A percentile compares a stretch with the other conserved stretches of the same genome.
These are phyloP conservation scores for Cryoendolithus antarcticus DNA, from an alignment of 2,329 filamentous ascomycete genomes.

Conservation along the genomic window DNA sequence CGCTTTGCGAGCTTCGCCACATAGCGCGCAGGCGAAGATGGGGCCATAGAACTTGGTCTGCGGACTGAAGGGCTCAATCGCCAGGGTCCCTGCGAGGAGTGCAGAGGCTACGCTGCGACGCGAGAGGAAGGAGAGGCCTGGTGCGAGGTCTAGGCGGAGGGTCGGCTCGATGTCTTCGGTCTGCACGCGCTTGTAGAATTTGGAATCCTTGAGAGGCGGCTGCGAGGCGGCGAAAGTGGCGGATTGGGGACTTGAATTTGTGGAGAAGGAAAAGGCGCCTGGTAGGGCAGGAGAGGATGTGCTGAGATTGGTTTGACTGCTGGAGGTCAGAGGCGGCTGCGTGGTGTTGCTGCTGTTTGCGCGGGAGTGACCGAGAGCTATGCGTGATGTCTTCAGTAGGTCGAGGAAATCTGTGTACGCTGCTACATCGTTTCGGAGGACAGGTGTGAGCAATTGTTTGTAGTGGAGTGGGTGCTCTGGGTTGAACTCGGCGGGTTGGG, in stretches of 20 bases:
- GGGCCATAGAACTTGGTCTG: conserved; percentile 41
- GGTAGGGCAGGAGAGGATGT: conserved; percentile 29
- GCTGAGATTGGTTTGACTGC: conserved; percentile 41
- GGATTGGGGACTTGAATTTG: conserved; percentile 15
- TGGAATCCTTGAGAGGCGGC: conserved; percentile 70
- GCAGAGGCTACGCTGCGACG: conserved; percentile 72
- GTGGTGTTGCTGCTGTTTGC: conserved; percentile 39
- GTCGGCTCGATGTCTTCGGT: conserved; percentile 92
- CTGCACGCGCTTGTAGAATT: conserved; percentile 84
- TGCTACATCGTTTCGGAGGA: conserved; percentile 68
- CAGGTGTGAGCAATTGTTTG: conserved; percentile 67
- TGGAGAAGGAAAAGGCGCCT: conserved; percentile 27
- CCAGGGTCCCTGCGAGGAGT: conserved; percentile 71
- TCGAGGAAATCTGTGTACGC: conserved; percentile 77
- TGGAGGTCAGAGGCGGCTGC: conserved; percentile 17
- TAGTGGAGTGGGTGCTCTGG: conserved; percentile 60
- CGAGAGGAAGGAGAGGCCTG: conserved; percentile 85
- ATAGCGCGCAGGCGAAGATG: conserved; percentile 67
- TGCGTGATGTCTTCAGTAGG: conserved; percentile 54
- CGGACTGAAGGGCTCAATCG: conserved; percentile 68
- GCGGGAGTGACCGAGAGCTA: conserved; percentile 51
- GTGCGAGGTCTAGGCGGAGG: conserved; percentile 74
- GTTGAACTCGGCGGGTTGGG: conserved; percentile 39
- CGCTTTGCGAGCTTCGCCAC: conserved; percentile 68
- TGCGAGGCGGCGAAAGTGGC: conserved; percentile 23